Percentiles rank a stretch among this genome's conserved stretches.
These are phyloP conservation scores for Kingdonia uniflora DNA, from an alignment of 164 flowering plant species.

Conservation along the genomic window DNA sequence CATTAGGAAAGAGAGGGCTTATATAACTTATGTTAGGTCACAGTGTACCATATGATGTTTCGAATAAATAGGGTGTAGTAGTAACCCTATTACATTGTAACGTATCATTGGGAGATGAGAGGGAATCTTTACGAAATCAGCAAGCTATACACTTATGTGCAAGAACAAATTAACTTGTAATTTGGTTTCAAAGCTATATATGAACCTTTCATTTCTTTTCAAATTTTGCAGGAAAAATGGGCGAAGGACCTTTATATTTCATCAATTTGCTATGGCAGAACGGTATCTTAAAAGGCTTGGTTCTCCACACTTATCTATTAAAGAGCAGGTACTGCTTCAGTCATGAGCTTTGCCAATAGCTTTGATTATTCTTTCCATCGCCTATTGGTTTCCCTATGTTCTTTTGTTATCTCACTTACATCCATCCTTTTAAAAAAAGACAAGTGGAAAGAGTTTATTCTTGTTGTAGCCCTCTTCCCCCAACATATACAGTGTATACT, in stretches of 20 bases:
- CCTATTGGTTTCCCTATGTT: constrained; percentile 1
- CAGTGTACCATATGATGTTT: too few species aligned
- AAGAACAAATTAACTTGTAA: not conserved
- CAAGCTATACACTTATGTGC: not conserved
- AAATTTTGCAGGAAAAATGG: constrained; percentile 45
- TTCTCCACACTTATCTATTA: not conserved
- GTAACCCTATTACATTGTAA: too few species aligned
- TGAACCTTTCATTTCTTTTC: not conserved
- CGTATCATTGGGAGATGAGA: too few species aligned
- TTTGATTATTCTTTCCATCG: not conserved
- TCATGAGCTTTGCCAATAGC: not conserved
- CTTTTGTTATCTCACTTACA: not conserved
- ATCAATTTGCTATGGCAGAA: constrained; percentile 43
- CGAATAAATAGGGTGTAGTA: too few species aligned
- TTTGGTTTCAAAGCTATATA: not conserved
- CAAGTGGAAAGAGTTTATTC: not conserved
- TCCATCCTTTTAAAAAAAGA: not conserved
- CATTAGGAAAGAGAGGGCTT: too few species aligned
- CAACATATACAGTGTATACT: not conserved
- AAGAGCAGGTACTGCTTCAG: not conserved
- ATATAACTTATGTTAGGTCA: too few species aligned
- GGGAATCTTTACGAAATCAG: too few species aligned
- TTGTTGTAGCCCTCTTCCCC: not conserved
- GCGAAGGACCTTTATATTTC: constrained; percentile 37
- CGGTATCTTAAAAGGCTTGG: constrained; percentile 27